phyloP scores from a whole-genome alignment of 768 basidiomycete species.

The Podaxis sp. region DNA sequence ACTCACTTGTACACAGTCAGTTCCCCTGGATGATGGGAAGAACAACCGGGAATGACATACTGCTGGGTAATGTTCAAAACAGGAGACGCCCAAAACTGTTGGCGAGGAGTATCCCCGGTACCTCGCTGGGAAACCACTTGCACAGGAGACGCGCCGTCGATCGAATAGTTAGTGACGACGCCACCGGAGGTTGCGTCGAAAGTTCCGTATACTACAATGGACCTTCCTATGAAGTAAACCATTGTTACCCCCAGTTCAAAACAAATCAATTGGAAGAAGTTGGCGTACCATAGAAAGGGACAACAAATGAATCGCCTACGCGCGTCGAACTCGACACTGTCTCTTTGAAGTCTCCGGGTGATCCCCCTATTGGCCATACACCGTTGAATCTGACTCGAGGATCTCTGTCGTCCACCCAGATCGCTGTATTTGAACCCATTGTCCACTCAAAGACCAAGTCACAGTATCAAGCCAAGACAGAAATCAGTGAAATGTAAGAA shows the following conservation, averaged over 20 bases:
- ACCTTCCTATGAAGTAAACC: slow-evolving; percentile 24
- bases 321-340: slow-evolving; percentile 35
- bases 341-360: slow-evolving; percentile 23
- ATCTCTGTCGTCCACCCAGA: slow-evolving; percentile 36
- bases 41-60: slow-evolving; percentile 24
- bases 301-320: slow-evolving; percentile 33
- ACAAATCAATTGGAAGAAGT: not conserved
- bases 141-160: slow-evolving; percentile 28
- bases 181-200: slow-evolving; percentile 35
- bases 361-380: slow-evolving; percentile 32
- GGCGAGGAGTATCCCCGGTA: slow-evolving; percentile 27
- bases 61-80: slow-evolving; percentile 26
- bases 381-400: slow-evolving; percentile 31
- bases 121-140: slow-evolving; percentile 28
- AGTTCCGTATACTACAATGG: slow-evolving; percentile 34
- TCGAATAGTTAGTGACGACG: slow-evolving; percentile 34
- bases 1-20: slow-evolving; percentile 20
- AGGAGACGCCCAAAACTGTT: slow-evolving; percentile 37
- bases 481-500: not conserved
- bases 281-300: slow-evolving; percentile 33
- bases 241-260: not conserved
- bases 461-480: not conserved
- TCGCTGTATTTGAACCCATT: not conserved
- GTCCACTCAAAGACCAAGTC: not conserved
- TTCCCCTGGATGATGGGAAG: not conserved